A percentile compares a stretch with the other conserved stretches of the same genome.
Evolutionary conservation across 2,329 filamentous ascomycete species (phyloP).

Genomic region (Xylariales sp.): DNA sequence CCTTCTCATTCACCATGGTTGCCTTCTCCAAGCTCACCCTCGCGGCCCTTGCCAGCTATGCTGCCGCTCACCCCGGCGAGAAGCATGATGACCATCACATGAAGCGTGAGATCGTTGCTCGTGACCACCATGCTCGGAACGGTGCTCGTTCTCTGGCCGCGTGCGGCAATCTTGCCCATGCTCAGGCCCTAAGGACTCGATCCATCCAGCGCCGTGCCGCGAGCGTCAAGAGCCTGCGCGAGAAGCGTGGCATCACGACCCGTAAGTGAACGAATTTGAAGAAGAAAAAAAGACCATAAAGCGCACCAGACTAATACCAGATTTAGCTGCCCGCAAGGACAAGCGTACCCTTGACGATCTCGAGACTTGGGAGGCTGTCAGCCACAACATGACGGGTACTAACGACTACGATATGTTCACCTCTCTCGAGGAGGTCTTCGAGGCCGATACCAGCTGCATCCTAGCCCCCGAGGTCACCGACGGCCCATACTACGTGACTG

Average conservation of each 20-base stretch:
- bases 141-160: constrained; percentile 33
- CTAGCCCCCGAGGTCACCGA: constrained; percentile 30
- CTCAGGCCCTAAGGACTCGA: constrained; percentile 33
- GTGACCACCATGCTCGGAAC: constrained; percentile 25
- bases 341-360: constrained; percentile 29
- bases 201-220: constrained; percentile 36
- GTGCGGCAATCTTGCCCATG: constrained; percentile 33
- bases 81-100: constrained; percentile 23
- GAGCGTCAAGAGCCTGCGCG: constrained; percentile 32
- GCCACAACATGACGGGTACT: constrained; percentile 28
- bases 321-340: constrained; percentile 24
- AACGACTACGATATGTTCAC: constrained; percentile 27
- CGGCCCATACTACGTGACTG: constrained; percentile 40
- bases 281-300: too few relatives aligned
- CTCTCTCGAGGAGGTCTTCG: constrained; percentile 28
- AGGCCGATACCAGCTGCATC: constrained; percentile 30
- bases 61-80: constrained; percentile 28
- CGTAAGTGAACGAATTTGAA: constrained; percentile 22
- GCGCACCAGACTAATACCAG: too few relatives aligned
- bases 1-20: constrained; percentile 10
- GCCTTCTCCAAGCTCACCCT: constrained; percentile 17
- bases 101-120: constrained; percentile 29
- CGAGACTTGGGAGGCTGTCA: constrained; percentile 27
- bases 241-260: constrained; percentile 29
- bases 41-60: constrained; percentile 20